Conservation (phyloP, 345 rosid species). For the Hirschfeldia incana region DNA sequence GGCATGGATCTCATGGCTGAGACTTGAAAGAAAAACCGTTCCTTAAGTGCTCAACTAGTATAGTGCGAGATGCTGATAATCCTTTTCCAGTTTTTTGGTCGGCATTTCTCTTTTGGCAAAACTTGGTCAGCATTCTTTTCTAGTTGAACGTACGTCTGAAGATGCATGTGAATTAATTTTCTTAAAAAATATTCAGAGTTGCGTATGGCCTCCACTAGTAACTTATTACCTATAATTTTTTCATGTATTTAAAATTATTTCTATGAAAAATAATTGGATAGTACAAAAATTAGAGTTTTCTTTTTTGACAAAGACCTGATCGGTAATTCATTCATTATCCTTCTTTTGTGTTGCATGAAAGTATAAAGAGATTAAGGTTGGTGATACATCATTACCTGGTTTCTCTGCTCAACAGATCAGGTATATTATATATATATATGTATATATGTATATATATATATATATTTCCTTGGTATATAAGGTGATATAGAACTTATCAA, state of each 20-base stretch:
- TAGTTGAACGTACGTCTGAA: neutral
- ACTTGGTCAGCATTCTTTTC: neutral
- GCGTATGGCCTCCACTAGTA: neutral
- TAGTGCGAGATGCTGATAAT: neutral
- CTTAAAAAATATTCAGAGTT: neutral
- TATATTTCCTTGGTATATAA: neutral
- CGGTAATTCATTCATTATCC: neutral
- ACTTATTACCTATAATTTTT: too few species aligned
- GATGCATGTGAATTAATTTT: neutral
- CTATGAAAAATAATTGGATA: neutral
- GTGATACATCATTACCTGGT: neutral
- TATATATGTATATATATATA: neutral
- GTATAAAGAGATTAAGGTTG: neutral
- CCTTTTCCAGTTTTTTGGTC: neutral
- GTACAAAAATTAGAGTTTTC: neutral
- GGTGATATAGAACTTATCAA: neutral
- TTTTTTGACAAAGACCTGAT: neutral
- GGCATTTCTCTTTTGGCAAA: too few species aligned
- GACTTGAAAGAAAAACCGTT: neutral
- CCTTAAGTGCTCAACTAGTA: neutral
- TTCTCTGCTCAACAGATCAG: neutral
- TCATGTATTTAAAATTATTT: neutral
- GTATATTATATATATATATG: neutral
- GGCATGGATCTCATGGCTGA: conserved; percentile 17
- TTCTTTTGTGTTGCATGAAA: neutral